Percentiles rank a stretch among this genome's conserved stretches.
phyloP scores from a whole-genome alignment of 805 yeast species.

The Suhomyces canberraensis region DNA sequence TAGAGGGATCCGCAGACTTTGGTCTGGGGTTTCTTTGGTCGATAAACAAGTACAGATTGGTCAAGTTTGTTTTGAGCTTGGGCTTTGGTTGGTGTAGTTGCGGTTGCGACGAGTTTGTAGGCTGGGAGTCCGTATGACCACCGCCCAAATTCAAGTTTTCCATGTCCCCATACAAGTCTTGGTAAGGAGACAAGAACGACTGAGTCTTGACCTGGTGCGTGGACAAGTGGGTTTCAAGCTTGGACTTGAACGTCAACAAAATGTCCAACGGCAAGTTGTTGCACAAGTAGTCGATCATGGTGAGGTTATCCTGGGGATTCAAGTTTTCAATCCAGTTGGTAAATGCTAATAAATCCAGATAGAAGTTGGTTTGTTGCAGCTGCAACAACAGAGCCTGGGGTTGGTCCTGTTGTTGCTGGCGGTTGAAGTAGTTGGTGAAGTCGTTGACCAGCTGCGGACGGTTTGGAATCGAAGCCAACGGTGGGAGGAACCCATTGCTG shows the following conservation, averaged over 20 bases:
- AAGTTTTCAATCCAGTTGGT: conserved; percentile 51
- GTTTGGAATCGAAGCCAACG: conserved; percentile 30
- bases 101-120: conserved; percentile 5
- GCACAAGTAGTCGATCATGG: conserved; percentile 54
- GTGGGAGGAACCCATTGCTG: conserved; percentile 24
- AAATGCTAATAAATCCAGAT: conserved; percentile 48
- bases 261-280: conserved; percentile 50
- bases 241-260: conserved; percentile 46
- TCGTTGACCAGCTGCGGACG: conserved; percentile 45
- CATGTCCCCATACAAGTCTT: conserved; percentile 14
- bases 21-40: conserved; percentile 31
- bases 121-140: conserved; percentile 1
- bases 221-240: conserved; percentile 39
- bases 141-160: conserved; percentile 13
- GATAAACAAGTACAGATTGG: conserved; percentile 15
- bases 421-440: conserved; percentile 21
- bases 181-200: conserved; percentile 7
- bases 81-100: conserved; percentile 37
- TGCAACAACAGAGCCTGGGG: conserved; percentile 7
- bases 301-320: conserved; percentile 48
- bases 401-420: conserved; percentile 14
- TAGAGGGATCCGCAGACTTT: conserved; percentile 43
- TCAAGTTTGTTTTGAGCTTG: conserved; percentile 21
- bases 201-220: conserved; percentile 5
- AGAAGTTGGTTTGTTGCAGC: conserved; percentile 30